These are phyloP conservation scores for Sphagnum fallax DNA, from an alignment of 228 moss, liverwort and hornwort species.

Conservation along the genomic window DNA sequence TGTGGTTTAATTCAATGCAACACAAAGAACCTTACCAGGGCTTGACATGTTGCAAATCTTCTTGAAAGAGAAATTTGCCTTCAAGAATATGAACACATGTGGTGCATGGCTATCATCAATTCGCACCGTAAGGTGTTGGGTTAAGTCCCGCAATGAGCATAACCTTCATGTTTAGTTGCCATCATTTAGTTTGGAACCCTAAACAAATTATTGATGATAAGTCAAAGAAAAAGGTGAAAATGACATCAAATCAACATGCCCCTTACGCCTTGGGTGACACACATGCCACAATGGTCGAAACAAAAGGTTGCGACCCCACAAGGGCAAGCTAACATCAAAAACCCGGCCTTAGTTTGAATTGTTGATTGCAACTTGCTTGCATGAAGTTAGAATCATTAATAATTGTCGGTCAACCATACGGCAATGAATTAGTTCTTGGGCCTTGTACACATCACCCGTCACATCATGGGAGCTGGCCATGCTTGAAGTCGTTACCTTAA, in stretches of 20 bases:
- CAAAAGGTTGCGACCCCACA: not conserved
- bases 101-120: not conserved
- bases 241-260: not conserved
- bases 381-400: not conserved
- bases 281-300: not conserved
- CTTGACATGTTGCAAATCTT: not conserved
- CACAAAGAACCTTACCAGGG: not conserved
- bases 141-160: not conserved
- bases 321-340: not conserved
- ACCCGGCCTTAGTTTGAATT: not conserved
- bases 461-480: not conserved
- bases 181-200: conserved; percentile 4
- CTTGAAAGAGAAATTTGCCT: not conserved
- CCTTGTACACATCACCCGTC: not conserved
- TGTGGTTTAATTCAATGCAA: conserved; percentile 4
- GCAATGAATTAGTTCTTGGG: not conserved
- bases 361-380: not conserved
- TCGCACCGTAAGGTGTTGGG: not conserved
- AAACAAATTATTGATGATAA: not conserved
- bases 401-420: not conserved
- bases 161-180: not conserved
- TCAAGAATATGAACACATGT: not conserved
- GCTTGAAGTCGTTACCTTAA: not conserved
- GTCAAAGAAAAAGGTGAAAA: no score
- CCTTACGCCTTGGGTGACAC: conserved; percentile 1